Evolutionary conservation across 108 stramenopile genomes (phyloP).

Genomic region (Aurantiochytrium sp.): DNA sequence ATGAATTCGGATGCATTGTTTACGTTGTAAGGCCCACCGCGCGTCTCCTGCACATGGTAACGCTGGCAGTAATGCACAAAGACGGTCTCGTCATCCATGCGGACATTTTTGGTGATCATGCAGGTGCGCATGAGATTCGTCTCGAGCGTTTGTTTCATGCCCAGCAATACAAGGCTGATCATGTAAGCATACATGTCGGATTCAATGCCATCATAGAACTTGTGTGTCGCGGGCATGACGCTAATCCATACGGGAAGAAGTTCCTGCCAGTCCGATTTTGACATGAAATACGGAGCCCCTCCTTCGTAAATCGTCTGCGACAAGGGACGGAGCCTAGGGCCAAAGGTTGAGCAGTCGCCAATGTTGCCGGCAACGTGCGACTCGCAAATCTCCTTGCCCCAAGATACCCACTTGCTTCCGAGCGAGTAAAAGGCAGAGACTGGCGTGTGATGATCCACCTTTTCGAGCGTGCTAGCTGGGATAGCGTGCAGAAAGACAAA

Average conservation of each 20-base stretch:
- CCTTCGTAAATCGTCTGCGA: neutral
- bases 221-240: neutral
- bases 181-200: slow-evolving; percentile 6
- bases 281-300: neutral
- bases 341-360: neutral
- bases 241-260: neutral
- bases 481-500: neutral
- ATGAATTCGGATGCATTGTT: neutral
- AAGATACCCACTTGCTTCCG: neutral
- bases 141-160: neutral
- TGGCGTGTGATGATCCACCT: neutral
- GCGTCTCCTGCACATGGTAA: neutral
- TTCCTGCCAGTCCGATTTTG: neutral
- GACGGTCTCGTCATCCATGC: neutral
- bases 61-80: slow-evolving; percentile 14
- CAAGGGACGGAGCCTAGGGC: neutral
- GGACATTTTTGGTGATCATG: neutral
- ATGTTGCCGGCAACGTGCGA: neutral
- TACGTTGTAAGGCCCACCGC: neutral
- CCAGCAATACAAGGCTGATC: neutral
- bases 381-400: neutral
- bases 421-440: neutral
- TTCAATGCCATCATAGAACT: neutral
- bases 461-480: neutral
- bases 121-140: neutral